phyloP scores from a whole-genome alignment of 495 filamentous ascomycete species.

The Halenospora varia region DNA sequence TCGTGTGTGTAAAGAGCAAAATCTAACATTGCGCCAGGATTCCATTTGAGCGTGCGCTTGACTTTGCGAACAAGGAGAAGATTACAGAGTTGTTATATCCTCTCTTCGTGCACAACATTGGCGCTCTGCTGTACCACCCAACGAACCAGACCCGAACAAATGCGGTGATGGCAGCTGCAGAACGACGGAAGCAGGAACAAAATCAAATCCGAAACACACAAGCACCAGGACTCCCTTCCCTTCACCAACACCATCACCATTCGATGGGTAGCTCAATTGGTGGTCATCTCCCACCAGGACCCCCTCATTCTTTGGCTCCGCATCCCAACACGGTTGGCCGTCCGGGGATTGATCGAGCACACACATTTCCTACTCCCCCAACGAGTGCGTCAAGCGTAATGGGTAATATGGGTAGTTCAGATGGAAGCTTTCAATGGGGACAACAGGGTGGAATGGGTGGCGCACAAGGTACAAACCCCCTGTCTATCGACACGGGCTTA shows the following conservation, averaged over 20 bases:
- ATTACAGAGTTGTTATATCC: slow-evolving; percentile 95
- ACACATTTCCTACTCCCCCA: slow-evolving; percentile 92
- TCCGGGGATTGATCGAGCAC: slow-evolving; percentile 72
- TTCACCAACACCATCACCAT: slow-evolving; percentile 69
- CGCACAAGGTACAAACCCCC: slow-evolving; percentile 62
- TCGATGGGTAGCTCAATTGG: slow-evolving; percentile 68
- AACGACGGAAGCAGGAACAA: slow-evolving; percentile 64
- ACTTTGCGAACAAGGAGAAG: slow-evolving; percentile 99
- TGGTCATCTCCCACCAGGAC: slow-evolving; percentile 56
- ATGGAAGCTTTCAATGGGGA: slow-evolving; percentile 67
- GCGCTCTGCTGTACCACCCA: slow-evolving; percentile 88
- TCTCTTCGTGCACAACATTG: slow-evolving; percentile 96
- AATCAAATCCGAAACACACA: slow-evolving; percentile 44
- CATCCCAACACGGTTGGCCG: slow-evolving; percentile 59
- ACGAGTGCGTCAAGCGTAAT: slow-evolving; percentile 89
- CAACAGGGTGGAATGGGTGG: slow-evolving; percentile 55
- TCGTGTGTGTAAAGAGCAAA: not conserved
- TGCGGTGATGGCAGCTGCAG: slow-evolving; percentile 82
- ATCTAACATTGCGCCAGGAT: slow-evolving; percentile 59
- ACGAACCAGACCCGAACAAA: slow-evolving; percentile 79
- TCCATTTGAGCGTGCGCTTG: slow-evolving; percentile 90
- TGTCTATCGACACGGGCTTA: slow-evolving; percentile 82
- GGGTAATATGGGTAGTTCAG: slow-evolving; percentile 66
- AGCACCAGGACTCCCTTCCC: slow-evolving; percentile 64
- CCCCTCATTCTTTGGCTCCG: slow-evolving; percentile 68